A percentile compares a stretch with the other conserved stretches of the same genome.
These are phyloP conservation scores for Candida ipomoeae DNA, from an alignment of 805 yeast genomes.

Conservation along the genomic window DNA sequence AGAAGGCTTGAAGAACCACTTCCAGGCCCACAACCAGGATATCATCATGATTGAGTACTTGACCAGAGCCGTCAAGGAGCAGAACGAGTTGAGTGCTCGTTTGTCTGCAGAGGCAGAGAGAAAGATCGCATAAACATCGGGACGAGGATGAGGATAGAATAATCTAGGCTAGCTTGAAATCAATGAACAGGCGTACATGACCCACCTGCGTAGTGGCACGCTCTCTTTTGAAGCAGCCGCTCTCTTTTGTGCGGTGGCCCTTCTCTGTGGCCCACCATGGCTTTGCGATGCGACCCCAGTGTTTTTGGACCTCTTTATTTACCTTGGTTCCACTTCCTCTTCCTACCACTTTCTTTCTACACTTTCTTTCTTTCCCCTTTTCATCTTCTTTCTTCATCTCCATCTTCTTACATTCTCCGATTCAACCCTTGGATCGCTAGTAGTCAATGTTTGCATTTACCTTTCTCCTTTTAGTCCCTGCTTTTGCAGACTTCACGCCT, in stretches of 20 bases:
- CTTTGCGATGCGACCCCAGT: neutral
- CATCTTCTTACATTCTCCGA: neutral
- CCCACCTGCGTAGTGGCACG: neutral
- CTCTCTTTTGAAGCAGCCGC: too few relatives aligned
- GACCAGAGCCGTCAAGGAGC: constrained; percentile 80
- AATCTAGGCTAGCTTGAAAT: constrained; percentile 3
- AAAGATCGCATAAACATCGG: constrained; percentile 13
- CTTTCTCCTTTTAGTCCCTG: neutral
- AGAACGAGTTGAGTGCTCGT: constrained; percentile 73
- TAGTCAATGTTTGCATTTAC: constrained; percentile 1
- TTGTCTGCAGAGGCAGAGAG: constrained; percentile 47
- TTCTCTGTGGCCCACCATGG: neutral
- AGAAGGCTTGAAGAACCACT: constrained; percentile 53
- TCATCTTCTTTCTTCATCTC: neutral
- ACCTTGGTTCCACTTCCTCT: neutral
- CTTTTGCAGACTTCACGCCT: constrained; percentile 5
- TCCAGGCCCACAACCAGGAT: constrained; percentile 74
- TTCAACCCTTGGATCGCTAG: neutral
- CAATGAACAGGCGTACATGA: neutral
- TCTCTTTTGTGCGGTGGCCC: neutral
- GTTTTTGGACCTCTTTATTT: neutral
- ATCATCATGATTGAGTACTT: constrained; percentile 76
- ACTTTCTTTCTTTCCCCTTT: neutral
- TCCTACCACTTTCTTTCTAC: neutral
- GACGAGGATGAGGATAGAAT: neutral